Base-by-base conservation (phyloP, 2,329 filamentous ascomycete genomes). In the Colletotrichum limetticola region DNA sequence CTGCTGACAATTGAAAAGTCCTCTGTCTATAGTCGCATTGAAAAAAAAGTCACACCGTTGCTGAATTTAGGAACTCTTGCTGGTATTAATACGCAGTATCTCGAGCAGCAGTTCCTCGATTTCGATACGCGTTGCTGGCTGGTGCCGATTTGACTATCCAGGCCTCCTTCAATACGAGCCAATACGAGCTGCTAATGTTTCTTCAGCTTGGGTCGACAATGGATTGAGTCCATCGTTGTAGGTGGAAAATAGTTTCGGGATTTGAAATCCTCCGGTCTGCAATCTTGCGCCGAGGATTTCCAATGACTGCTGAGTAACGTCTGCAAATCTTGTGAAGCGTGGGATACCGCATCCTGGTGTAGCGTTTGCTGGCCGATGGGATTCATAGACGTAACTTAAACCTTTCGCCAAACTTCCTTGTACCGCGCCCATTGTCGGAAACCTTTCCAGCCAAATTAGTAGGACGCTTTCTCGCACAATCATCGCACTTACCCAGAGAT, bases 341-440 rank as follows among this genome's bases (percentile, higher is more conserved):
- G 22, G 24, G n/a, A 30, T 52, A 14, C 30, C 37, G 61, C n/a
- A 14, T 66, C 56, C 37, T 49, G 35, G n/a, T 28, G 60, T 19
- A 26, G 19, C 12, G n/a, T 12, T 32, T n/a, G 53, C 35, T 63
- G 53, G 56, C 59, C 46, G 32, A 46, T 22, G 19, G 35, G 28
- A 42, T 9, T 30, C 24, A 59, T 22, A 49, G 42, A 35, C 32
- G 59, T 46, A 32, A 42, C 67, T 73, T 28, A 72, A 26, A 72
- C 53, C 68, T 74, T 74, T 46, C 62, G 68, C 88, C 88, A 91
- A 22, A 88, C 80, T 67, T 91, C 88, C 78, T 81, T 84, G 77
- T 91, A 91, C 75, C 81, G 83, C 59, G 89, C 88, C 89, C 89
- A 91, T 79, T 87, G 88, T 71, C 83, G 83, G 75, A 90, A 91